A percentile compares a stretch with the other conserved stretches of the same genome.
Conservation (phyloP, 352 stramenopile species). For the Phytophthora sansomeana region DNA sequence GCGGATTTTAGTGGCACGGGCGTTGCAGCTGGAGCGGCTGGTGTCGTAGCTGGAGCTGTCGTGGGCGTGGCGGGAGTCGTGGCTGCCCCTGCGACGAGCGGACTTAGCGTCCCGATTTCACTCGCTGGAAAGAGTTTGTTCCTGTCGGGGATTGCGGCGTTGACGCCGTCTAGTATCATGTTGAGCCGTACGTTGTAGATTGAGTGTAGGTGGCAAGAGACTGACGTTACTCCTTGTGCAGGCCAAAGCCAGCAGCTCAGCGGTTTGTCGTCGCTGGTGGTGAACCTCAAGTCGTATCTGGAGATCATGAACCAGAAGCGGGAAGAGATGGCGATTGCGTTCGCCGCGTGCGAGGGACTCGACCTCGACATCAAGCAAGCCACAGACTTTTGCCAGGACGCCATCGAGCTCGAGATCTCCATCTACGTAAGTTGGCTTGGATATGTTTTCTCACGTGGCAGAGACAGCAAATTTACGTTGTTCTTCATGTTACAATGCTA, state of each 20-base stretch:
- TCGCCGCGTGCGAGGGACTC: constrained; percentile 72
- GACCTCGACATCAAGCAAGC: constrained; percentile 88
- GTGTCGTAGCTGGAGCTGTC: constrained; percentile 82
- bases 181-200: constrained; percentile 69
- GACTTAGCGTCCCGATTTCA: constrained; percentile 85
- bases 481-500: constrained; percentile 11
- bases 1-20: constrained; percentile 89
- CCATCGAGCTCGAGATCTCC: constrained; percentile 80
- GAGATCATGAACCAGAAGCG: constrained; percentile 90
- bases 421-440: constrained; percentile 55
- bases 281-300: constrained; percentile 83
- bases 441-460: background rate
- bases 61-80: constrained; percentile 81
- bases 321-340: constrained; percentile 76
- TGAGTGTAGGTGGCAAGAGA: background rate
- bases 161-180: constrained; percentile 89
- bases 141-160: constrained; percentile 74
- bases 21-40: constrained; percentile 79
- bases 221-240: constrained; percentile 31
- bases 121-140: constrained; percentile 88
- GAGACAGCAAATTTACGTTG: constrained; percentile 9
- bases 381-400: constrained; percentile 82
- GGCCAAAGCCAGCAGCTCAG: constrained; percentile 85
- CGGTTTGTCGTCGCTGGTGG: constrained; percentile 75
- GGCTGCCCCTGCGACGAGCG: constrained; percentile 77